A percentile compares a stretch with the other conserved stretches of the same genome.
These are phyloP conservation scores for Leccinum imitatum DNA, from an alignment of 768 basidiomycete species.

Conservation along the genomic window DNA sequence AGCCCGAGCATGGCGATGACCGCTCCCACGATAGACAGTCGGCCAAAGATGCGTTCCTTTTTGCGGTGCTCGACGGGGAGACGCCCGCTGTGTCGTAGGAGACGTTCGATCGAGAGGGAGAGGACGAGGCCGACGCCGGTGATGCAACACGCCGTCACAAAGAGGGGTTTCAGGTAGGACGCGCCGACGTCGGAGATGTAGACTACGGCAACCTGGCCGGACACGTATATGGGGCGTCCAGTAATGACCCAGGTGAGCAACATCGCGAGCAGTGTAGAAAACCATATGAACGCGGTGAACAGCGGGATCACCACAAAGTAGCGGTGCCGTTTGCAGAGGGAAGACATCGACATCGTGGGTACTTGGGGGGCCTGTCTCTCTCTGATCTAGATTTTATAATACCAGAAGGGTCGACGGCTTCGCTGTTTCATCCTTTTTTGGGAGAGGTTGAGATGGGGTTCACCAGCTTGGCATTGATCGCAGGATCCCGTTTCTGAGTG, in stretches of 20 bases:
- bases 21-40: constrained; percentile 59
- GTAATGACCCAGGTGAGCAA: constrained; percentile 68
- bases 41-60: constrained; percentile 53
- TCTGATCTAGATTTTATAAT: constrained; percentile 9
- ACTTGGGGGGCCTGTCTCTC: background rate
- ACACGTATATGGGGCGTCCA: constrained; percentile 51
- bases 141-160: constrained; percentile 62
- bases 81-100: constrained; percentile 65
- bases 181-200: constrained; percentile 84
- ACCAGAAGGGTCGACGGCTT: background rate
- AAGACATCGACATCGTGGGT: constrained; percentile 13
- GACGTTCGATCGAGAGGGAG: constrained; percentile 59
- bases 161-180: constrained; percentile 69
- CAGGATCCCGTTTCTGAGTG: background rate
- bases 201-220: constrained; percentile 56
- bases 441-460: background rate
- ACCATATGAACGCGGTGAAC: constrained; percentile 64
- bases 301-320: constrained; percentile 65
- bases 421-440: background rate
- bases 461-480: background rate
- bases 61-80: constrained; percentile 58
- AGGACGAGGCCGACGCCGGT: constrained; percentile 63
- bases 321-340: constrained; percentile 42
- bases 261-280: constrained; percentile 67
- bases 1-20: constrained; percentile 64